Evolutionary conservation across 2,329 filamentous ascomycete species (phyloP).

Genomic region (Lasiodiplodia citricola): DNA sequence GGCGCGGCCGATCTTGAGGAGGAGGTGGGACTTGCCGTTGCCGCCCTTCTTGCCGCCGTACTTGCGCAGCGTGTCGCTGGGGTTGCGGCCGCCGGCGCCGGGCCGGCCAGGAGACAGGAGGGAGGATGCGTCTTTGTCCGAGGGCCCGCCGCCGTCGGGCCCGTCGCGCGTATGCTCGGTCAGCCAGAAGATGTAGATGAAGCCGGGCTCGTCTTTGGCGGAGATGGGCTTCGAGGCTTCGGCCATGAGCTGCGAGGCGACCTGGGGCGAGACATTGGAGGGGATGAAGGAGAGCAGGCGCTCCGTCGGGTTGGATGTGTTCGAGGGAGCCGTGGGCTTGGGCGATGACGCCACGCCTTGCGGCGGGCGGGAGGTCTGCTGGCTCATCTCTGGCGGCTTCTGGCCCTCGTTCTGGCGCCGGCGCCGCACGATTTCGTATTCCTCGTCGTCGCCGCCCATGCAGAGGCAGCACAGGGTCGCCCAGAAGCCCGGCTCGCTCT

Average conservation of each 20-base stretch:
- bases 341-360: conserved; percentile 34
- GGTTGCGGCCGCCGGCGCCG: conserved; percentile 33
- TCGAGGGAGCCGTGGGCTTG: conserved; percentile 26
- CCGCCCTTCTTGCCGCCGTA: conserved; percentile 9
- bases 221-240: conserved; percentile 81
- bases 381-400: conserved; percentile 28
- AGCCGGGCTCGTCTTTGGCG: conserved; percentile 75
- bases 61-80: conserved; percentile 34
- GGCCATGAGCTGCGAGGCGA: conserved; percentile 71
- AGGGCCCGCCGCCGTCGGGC: conserved; percentile 39
- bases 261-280: conserved; percentile 66
- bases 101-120: conserved; percentile 15
- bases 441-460: conserved; percentile 42
- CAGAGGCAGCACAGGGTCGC: conserved; percentile 48
- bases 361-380: conserved; percentile 28
- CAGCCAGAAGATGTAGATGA: conserved; percentile 99
- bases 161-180: conserved; percentile 62
- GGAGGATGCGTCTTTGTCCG: conserved; percentile 8
- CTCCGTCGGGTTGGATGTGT: conserved; percentile 37
- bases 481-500: conserved; percentile 47
- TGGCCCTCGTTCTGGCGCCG: conserved; percentile 37
- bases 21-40: conserved; percentile 58
- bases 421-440: conserved; percentile 51
- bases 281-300: conserved; percentile 72
- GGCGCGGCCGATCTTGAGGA: conserved; percentile 69